Conservation (phyloP, 1,139 yeast species). For the Geotrichum restrictum region DNA sequence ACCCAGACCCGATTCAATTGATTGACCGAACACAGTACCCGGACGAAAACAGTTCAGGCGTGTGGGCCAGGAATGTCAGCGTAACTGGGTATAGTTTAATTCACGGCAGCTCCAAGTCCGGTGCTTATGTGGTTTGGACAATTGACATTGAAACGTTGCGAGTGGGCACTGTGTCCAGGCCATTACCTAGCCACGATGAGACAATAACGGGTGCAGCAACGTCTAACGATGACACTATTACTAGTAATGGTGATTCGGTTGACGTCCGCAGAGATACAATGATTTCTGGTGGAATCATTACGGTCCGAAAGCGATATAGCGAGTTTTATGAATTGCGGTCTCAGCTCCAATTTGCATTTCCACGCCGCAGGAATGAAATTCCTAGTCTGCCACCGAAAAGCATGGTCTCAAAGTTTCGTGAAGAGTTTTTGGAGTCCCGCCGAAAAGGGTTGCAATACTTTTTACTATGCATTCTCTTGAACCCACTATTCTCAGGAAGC, state of each 20-base stretch:
- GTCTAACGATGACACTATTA: constrained; percentile 22
- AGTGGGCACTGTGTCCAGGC: constrained; percentile 2
- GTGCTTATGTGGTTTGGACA: constrained; percentile 44
- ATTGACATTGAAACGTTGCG: constrained; percentile 36
- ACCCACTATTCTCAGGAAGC: constrained; percentile 54
- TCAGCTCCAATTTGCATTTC: constrained; percentile 42
- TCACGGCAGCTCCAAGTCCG: constrained; percentile 35
- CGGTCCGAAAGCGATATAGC: constrained; percentile 57
- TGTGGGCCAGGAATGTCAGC: constrained; percentile 43
- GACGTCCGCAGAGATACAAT: constrained; percentile 7
- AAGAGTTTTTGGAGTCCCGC: constrained; percentile 58
- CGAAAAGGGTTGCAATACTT: constrained; percentile 73
- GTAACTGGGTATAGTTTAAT: constrained; percentile 43
- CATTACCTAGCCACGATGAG: neutral
- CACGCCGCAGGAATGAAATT: constrained; percentile 43
- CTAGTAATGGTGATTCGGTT: neutral
- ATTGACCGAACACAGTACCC: constrained; percentile 15
- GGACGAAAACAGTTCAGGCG: constrained; percentile 17
- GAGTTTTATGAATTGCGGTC: constrained; percentile 55
- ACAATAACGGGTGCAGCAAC: too few species aligned
- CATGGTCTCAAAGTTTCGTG: constrained; percentile 48
- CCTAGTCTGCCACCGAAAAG: constrained; percentile 70
- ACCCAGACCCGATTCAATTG: constrained; percentile 18
- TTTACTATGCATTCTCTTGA: constrained; percentile 59
- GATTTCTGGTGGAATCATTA: constrained; percentile 45